These are phyloP conservation scores for Tricholomella constricta DNA, from an alignment of 768 basidiomycete genomes.

Conservation along the genomic window DNA sequence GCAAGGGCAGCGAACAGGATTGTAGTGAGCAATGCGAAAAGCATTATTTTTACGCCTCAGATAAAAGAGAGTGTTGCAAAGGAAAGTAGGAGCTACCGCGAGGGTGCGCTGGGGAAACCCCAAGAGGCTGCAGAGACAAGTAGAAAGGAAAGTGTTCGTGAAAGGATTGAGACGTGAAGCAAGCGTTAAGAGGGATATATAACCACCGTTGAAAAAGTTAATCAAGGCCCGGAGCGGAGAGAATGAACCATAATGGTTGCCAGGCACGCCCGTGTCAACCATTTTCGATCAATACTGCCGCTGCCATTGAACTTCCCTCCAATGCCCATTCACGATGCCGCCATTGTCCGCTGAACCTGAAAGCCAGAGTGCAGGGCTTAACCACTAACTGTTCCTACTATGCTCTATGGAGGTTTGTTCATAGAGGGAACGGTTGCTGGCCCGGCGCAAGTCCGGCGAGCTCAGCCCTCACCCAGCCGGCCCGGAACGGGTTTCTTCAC, in stretches of 20 bases:
- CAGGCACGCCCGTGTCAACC: conserved; percentile 4
- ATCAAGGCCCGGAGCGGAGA: conserved; percentile 4
- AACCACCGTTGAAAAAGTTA: conserved; percentile 10
- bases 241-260: conserved; percentile 4
- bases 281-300: not conserved
- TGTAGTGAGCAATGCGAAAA: conserved; percentile 6
- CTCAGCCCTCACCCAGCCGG: no score
- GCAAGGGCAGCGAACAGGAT: conserved; percentile 15
- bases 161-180: conserved; percentile 10
- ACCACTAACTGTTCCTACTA: no score
- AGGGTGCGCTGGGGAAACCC: not conserved
- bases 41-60: conserved; percentile 2
- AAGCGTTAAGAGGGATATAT: conserved; percentile 3
- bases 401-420: no score
- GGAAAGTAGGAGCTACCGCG: conserved; percentile 9
- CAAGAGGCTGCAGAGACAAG: not conserved
- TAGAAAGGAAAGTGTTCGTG: not conserved
- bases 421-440: no score
- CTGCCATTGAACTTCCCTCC: no score
- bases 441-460: no score
- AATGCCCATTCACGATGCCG: no score
- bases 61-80: conserved; percentile 17
- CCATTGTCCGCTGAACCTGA: no score
- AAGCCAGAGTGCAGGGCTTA: no score
- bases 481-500: no score